Evolutionary conservation across 2,329 filamentous ascomycete species (phyloP), one percentile per base, ranked within the genome.

Genomic region (Pochonia chlamydosporia): DNA sequence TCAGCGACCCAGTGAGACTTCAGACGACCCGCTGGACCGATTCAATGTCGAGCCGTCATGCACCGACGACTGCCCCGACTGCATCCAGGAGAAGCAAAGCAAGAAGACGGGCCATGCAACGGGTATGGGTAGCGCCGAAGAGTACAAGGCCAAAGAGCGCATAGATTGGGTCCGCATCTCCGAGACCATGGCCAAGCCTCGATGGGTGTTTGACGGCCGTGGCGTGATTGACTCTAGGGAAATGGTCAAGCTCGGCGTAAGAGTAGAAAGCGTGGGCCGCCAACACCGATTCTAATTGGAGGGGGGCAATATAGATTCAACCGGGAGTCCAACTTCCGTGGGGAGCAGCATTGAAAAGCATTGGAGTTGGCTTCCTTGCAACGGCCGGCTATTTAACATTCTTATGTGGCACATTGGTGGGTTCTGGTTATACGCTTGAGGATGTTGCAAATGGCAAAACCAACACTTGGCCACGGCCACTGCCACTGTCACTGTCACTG

Each of bases 121-220:
- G 6, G 68, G 70, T 11, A 70, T 71, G 56, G 69, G 69, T 44
- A 65, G 64, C 44, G 61, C 64, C n/a, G 65, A 67, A 33, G 71
- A 73, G 57, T 69, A 73, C 61, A 69, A 67, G 54, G 53, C 66
- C 46, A 75, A 71, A 60, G 72, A 73, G 59, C 66, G 62, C 31
- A 58, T 79, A 16, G 72, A 79, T 63, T 80, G 76, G 76, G 65
- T 63, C 46, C 69, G 64, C 60, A 73, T 79, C 37, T 65, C 73
- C 39, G 59, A 66, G 44, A 59, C 62, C 52, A 78, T 79, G 74
- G 66, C 66, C 42, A 72, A 74, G 62, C 76, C 76, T 10, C 72
- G 70, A 48, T 78, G 74, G 74, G 64, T 79, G 23, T 80, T 80
- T 61, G 76, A 80, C 49, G 76, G 76, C n/a, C 72, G 73, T 46